These are phyloP conservation scores for Clitoria ternatea DNA, from an alignment of 306 rosid genomes.

Conservation along the genomic window DNA sequence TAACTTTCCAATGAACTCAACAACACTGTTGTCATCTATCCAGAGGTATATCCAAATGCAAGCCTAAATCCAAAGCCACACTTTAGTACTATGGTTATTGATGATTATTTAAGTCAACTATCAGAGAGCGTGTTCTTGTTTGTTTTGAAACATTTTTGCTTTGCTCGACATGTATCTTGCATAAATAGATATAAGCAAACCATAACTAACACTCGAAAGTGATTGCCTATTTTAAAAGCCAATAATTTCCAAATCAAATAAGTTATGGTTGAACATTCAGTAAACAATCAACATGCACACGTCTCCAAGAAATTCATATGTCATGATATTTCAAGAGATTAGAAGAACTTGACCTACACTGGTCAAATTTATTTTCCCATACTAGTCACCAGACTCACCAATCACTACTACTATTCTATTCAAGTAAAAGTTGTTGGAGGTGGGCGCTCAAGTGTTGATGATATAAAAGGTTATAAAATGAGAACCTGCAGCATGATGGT, in stretches of 20 bases:
- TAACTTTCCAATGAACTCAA: conserved; percentile 65
- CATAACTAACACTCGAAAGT: background rate
- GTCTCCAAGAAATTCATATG: background rate
- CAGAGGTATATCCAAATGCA: conserved; percentile 90
- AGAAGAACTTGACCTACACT: background rate
- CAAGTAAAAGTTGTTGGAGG: background rate
- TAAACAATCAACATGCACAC: background rate
- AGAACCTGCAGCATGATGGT: background rate
- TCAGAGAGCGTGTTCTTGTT: background rate
- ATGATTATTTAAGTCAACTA: conserved; percentile 4
- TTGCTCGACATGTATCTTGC: conserved; percentile 12
- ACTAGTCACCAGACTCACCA: no score
- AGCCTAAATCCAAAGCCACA: conserved; percentile 47
- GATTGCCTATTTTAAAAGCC: background rate
- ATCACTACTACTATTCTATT: background rate
- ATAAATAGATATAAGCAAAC: background rate
- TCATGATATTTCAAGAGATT: background rate
- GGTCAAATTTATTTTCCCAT: background rate
- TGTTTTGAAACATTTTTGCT: background rate
- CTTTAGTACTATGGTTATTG: conserved; percentile 10
- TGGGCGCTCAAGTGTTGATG: background rate
- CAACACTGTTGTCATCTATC: conserved; percentile 54
- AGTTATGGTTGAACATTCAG: background rate
- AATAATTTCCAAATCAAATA: background rate
- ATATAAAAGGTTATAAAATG: background rate